Conservation (phyloP, 2,329 filamentous ascomycete species). For the Sclerotinia nivalis region DNA sequence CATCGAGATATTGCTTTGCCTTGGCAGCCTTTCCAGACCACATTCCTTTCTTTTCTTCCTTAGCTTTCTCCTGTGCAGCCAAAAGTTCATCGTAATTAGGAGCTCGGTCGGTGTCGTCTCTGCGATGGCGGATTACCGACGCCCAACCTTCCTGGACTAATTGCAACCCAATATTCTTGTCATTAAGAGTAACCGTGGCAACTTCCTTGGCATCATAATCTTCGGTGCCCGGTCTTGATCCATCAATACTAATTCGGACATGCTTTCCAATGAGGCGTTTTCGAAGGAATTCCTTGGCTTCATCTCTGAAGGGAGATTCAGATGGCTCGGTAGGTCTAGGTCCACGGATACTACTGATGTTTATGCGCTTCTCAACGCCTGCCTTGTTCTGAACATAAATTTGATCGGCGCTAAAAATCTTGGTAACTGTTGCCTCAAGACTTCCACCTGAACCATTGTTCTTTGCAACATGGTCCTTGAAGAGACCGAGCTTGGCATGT, state of each 20-base stretch:
- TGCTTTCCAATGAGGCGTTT: slow-evolving; percentile 96
- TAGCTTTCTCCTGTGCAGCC: slow-evolving; percentile 77
- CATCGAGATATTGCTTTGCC: slow-evolving; percentile 79
- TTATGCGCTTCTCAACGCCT: slow-evolving; percentile 85
- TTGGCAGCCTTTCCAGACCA: slow-evolving; percentile 90
- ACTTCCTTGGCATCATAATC: slow-evolving; percentile 95
- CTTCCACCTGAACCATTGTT: slow-evolving; percentile 59
- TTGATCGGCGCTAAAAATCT: slow-evolving; percentile 86
- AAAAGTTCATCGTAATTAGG: slow-evolving; percentile 91
- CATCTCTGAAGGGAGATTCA: slow-evolving; percentile 84
- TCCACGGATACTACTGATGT: slow-evolving; percentile 87
- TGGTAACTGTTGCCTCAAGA: slow-evolving; percentile 78
- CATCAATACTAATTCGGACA: slow-evolving; percentile 84
- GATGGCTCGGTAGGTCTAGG: slow-evolving; percentile 86
- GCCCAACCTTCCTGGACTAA: slow-evolving; percentile 93
- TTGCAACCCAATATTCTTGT: slow-evolving; percentile 81
- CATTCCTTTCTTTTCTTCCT: slow-evolving; percentile 88
- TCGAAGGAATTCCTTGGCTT: slow-evolving; percentile 93
- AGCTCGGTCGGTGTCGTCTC: slow-evolving; percentile 91
- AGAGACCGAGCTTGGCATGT: slow-evolving; percentile 72
- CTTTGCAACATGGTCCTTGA: slow-evolving; percentile 78
- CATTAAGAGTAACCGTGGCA: slow-evolving; percentile 78
- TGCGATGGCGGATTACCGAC: slow-evolving; percentile 90
- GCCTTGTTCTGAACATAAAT: slow-evolving; percentile 83
- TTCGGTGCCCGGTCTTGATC: slow-evolving; percentile 83